Evolutionary conservation across 2,329 filamentous ascomycete genomes (phyloP).

Genomic region (Lithohypha guttulata): DNA sequence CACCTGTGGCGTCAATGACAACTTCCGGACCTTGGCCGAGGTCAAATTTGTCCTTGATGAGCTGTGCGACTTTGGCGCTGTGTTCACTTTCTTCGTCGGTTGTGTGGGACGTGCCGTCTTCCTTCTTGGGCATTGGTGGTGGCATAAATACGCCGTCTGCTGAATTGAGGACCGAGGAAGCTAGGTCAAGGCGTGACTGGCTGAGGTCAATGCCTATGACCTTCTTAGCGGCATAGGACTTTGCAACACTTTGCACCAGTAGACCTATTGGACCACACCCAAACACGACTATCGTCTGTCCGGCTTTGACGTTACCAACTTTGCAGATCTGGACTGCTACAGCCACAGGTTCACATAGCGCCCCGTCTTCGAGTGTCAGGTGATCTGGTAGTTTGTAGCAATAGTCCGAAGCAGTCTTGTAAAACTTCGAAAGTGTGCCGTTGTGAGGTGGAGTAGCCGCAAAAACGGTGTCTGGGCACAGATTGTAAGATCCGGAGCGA

Average conservation of each 20-base stretch:
- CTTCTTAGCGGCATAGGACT: slow-evolving; percentile 36
- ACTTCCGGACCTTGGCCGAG: slow-evolving; percentile 40
- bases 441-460: slow-evolving; percentile 82
- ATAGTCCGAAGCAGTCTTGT: slow-evolving; percentile 89
- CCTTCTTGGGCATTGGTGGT: slow-evolving; percentile 21
- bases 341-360: slow-evolving; percentile 78
- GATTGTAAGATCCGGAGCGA: slow-evolving; percentile 87
- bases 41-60: slow-evolving; percentile 30
- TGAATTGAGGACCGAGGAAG: slow-evolving; percentile 30
- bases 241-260: slow-evolving; percentile 38
- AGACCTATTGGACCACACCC: slow-evolving; percentile 91
- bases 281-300: slow-evolving; percentile 79
- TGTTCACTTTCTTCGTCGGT: slow-evolving; percentile 28
- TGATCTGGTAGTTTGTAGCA: slow-evolving; percentile 83
- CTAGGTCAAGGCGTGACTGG: slow-evolving; percentile 33
- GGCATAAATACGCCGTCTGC: slow-evolving; percentile 37
- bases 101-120: slow-evolving; percentile 1
- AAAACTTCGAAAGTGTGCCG: slow-evolving; percentile 77
- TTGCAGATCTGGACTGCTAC: slow-evolving; percentile 84
- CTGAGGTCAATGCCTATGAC: slow-evolving; percentile 41
- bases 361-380: slow-evolving; percentile 85
- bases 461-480: slow-evolving; percentile 77
- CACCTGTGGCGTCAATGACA: slow-evolving; percentile 41
- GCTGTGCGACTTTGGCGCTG: slow-evolving; percentile 29
- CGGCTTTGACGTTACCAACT: slow-evolving; percentile 66